These are phyloP conservation scores for Tothia fuscella DNA, from an alignment of 2,329 filamentous ascomycete species.

Conservation along the genomic window DNA sequence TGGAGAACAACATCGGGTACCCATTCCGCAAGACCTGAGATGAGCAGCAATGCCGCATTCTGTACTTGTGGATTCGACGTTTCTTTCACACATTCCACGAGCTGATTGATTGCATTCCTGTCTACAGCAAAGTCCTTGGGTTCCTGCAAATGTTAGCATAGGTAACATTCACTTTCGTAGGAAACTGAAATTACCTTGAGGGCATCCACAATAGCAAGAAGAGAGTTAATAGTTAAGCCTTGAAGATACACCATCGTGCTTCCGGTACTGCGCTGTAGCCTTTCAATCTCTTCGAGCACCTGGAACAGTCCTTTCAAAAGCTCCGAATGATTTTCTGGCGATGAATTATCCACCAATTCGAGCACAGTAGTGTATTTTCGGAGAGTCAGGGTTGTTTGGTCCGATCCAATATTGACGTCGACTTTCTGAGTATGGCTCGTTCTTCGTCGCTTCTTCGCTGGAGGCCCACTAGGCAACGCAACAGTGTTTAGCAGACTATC, in stretches of 20 bases:
- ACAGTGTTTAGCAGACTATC: slow-evolving; percentile 51
- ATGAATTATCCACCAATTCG: slow-evolving; percentile 74
- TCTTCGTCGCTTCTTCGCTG: slow-evolving; percentile 66
- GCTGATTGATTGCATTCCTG: slow-evolving; percentile 77
- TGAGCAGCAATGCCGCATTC: slow-evolving; percentile 76
- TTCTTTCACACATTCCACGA: slow-evolving; percentile 88
- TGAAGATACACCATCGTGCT: slow-evolving; percentile 87
- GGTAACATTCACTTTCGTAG: slow-evolving; percentile 63
- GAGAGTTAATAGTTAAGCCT: slow-evolving; percentile 67
- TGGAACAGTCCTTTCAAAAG: slow-evolving; percentile 72
- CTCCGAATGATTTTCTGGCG: slow-evolving; percentile 61
- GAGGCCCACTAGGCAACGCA: slow-evolving; percentile 58
- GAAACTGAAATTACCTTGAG: slow-evolving; percentile 45
- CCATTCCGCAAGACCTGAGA: slow-evolving; percentile 74
- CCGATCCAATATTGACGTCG: slow-evolving; percentile 47
- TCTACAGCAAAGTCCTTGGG: no score
- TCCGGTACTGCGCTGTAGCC: slow-evolving; percentile 66
- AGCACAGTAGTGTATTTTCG: slow-evolving; percentile 75
- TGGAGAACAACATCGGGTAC: slow-evolving; percentile 87
- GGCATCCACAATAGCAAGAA: slow-evolving; percentile 72
- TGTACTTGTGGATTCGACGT: slow-evolving; percentile 89
- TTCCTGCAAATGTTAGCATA: no score
- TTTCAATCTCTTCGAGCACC: slow-evolving; percentile 74
- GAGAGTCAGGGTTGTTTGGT: slow-evolving; percentile 57
- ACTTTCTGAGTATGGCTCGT: slow-evolving; percentile 56